phyloP scores from a whole-genome alignment of 176 grass and related monocot species.

The Eleusine indica region DNA sequence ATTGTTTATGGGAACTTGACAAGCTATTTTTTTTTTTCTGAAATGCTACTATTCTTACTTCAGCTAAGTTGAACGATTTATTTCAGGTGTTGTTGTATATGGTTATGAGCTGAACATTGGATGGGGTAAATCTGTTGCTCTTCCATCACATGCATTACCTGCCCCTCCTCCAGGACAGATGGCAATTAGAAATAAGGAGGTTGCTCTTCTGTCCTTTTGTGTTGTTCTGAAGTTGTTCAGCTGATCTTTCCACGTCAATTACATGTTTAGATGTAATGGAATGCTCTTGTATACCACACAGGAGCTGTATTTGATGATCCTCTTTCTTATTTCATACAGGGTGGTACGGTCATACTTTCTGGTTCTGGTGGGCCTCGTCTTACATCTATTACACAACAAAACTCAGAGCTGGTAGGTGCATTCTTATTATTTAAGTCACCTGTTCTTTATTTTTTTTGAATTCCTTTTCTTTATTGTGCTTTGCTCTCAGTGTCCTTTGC shows the following conservation, averaged over 20 bases:
- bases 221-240: neutral
- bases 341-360: conserved; percentile 85
- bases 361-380: conserved; percentile 72
- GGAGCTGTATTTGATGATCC: conserved; percentile 11
- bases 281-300: conserved; percentile 23
- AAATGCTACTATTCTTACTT: conserved; percentile 15
- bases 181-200: conserved; percentile 99
- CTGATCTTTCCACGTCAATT: conserved; percentile 22
- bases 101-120: conserved; percentile 98
- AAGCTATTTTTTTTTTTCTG: conserved; percentile 5
- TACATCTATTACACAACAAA: conserved; percentile 71
- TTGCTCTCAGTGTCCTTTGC: neutral
- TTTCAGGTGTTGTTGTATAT: conserved; percentile 90
- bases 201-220: conserved; percentile 35
- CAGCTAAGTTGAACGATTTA: conserved; percentile 26
- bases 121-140: conserved; percentile 96
- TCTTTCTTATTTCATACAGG: conserved; percentile 62
- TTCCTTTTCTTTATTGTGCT: conserved; percentile 12
- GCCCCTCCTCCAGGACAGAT: conserved; percentile 98
- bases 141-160: conserved; percentile 90
- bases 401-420: conserved; percentile 78
- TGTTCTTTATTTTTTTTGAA: conserved; percentile 19
- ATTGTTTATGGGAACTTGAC: conserved; percentile 31
- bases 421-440: conserved; percentile 3
- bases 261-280: neutral